phyloP scores from a whole-genome alignment of 306 rosid genomes.

The Lithocarpus polystachyus region DNA sequence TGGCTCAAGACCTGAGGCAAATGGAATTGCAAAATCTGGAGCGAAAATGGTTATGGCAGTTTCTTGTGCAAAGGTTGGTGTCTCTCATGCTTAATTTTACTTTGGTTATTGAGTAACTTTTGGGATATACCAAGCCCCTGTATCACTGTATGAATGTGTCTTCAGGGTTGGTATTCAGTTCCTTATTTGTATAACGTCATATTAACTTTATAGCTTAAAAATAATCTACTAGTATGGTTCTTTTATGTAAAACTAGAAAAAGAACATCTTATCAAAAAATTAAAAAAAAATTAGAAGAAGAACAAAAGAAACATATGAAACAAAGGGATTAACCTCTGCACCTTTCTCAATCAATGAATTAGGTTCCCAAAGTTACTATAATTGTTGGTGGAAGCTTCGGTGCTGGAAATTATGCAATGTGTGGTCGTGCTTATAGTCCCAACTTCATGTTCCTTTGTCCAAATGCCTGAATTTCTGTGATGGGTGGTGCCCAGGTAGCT shows the following conservation, averaged over 20 bases:
- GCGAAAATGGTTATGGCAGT: conserved; percentile 99
- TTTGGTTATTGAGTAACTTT: neutral
- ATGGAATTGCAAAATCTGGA: conserved; percentile 91
- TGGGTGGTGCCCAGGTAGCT: conserved; percentile 97
- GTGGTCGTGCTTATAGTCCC: conserved; percentile 96
- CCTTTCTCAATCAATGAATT: conserved; percentile 17
- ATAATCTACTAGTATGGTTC: neutral
- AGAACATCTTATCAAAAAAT: neutral
- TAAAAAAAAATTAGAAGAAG: neutral
- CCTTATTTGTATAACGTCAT: neutral
- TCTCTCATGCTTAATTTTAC: neutral
- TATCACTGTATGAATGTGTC: neutral
- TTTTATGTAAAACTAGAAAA: neutral
- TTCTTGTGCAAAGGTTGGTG: conserved; percentile 89
- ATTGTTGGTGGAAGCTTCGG: conserved; percentile 98
- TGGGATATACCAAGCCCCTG: neutral
- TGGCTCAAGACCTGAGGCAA: conserved; percentile 93
- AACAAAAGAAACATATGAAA: neutral
- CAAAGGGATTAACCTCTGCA: conserved; percentile 3
- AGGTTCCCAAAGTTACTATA: conserved; percentile 94
- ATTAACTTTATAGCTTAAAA: neutral
- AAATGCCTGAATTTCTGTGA: conserved; percentile 90
- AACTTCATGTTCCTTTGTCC: conserved; percentile 95
- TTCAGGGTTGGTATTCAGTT: neutral
- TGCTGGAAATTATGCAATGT: conserved; percentile 99